Percentiles rank a stretch among this genome's conserved stretches.
phyloP scores from a whole-genome alignment of 352 stramenopile genomes.

The Blastocystis sp. region DNA sequence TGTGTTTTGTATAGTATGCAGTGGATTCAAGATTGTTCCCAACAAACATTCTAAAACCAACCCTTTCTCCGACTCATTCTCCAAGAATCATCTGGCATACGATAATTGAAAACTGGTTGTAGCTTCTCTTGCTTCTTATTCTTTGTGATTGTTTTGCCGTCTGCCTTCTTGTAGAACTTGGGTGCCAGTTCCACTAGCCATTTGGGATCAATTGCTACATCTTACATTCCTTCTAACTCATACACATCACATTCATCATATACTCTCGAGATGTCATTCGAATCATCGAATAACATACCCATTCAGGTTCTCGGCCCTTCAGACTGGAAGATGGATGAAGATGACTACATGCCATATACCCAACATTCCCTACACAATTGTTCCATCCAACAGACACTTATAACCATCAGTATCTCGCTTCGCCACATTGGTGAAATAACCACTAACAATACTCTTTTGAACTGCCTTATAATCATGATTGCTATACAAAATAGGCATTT shows the following conservation, averaged over 20 bases:
- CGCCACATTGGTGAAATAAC: slow-evolving; percentile 96
- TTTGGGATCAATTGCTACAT: slow-evolving; percentile 88
- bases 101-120: slow-evolving; percentile 92
- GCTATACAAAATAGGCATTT: slow-evolving; percentile 13
- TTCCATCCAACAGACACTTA: slow-evolving; percentile 90
- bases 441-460: slow-evolving; percentile 88
- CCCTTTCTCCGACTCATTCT: slow-evolving; percentile 60
- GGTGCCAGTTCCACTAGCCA: slow-evolving; percentile 94
- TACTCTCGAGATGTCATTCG: slow-evolving; percentile 91
- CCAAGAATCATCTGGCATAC: slow-evolving; percentile 92
- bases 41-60: slow-evolving; percentile 15
- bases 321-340: slow-evolving; percentile 40
- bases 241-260: slow-evolving; percentile 94
- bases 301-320: slow-evolving; percentile 55
- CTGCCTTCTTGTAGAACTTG: slow-evolving; percentile 88
- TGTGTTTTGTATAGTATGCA: too few species aligned
- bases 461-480: slow-evolving; percentile 84
- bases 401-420: slow-evolving; percentile 99
- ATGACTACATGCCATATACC: not conserved
- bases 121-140: slow-evolving; percentile 97
- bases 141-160: slow-evolving; percentile 92
- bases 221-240: not conserved
- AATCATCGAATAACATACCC: slow-evolving; percentile 92
- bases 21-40: too few species aligned
- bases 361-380: slow-evolving; percentile 88